Conservation (phyloP, 1,284 basidiomycete species). For the Coriolopsis trogii region DNA sequence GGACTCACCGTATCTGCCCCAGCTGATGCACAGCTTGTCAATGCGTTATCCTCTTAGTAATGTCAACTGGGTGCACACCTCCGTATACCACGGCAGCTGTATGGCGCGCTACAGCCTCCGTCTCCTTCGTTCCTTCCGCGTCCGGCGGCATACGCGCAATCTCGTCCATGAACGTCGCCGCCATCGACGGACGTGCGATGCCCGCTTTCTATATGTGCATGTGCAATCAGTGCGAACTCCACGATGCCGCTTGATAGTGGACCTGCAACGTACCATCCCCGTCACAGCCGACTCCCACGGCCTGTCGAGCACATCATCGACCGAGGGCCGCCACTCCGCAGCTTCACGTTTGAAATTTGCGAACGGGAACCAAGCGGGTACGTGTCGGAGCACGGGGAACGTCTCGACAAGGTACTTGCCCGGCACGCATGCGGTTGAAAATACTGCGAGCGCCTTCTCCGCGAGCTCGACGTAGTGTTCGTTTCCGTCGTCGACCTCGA, state of each 20-base stretch:
- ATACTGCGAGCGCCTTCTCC: neutral
- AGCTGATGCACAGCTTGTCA: neutral
- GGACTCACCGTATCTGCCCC: slow-evolving; percentile 20
- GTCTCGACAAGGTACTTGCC: slow-evolving; percentile 6
- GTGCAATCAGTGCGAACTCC: neutral
- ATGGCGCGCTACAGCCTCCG: slow-evolving; percentile 4
- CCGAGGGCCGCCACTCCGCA: neutral
- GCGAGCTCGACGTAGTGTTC: slow-evolving; percentile 4
- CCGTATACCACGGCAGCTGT: slow-evolving; percentile 1
- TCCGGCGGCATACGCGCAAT: neutral
- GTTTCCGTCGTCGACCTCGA: slow-evolving; percentile 6
- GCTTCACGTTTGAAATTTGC: slow-evolving; percentile 5
- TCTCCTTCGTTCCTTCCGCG: neutral
- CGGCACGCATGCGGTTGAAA: neutral
- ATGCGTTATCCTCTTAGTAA: neutral
- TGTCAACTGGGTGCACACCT: neutral
- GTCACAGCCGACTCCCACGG: neutral
- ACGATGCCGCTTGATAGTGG: neutral
- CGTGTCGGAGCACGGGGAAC: neutral
- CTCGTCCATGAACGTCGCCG: neutral
- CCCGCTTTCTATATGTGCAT: neutral
- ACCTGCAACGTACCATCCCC: neutral
- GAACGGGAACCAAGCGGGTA: neutral
- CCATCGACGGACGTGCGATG: slow-evolving; percentile 1
- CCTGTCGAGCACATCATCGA: neutral